phyloP scores from a whole-genome alignment of 2,329 filamentous ascomycete species.

The Albophoma yamanashiensis region DNA sequence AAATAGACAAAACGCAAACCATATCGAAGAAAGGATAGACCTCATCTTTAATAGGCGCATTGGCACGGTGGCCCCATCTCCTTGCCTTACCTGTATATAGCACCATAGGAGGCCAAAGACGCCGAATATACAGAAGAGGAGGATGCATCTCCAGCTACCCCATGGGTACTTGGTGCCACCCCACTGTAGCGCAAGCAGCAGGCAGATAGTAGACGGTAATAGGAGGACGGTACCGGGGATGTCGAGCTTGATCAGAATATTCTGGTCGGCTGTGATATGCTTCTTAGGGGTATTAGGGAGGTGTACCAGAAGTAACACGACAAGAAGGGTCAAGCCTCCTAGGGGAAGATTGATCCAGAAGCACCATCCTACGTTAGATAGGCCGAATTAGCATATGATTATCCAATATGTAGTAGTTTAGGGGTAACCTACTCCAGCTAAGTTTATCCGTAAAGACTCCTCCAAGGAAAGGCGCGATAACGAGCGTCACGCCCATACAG shows the following conservation, averaged over 20 bases:
- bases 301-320: background rate
- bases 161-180: background rate
- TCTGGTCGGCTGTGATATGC: background rate
- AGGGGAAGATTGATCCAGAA: background rate
- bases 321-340: background rate
- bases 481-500: background rate
- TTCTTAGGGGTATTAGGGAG: background rate
- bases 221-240: background rate
- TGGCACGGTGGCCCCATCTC: background rate
- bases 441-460: background rate
- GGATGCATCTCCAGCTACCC: background rate
- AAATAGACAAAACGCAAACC: background rate
- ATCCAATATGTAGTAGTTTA: background rate
- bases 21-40: background rate
- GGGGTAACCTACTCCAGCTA: background rate
- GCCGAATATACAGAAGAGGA: background rate
- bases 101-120: background rate
- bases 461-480: background rate
- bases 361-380: background rate
- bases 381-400: background rate
- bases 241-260: background rate
- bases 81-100: background rate
- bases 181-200: background rate
- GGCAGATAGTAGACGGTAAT: background rate
- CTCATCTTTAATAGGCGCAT: background rate